Percentiles rank a stretch among this genome's conserved stretches.
Evolutionary conservation across 2,329 filamentous ascomycete species (phyloP).

Genomic region (Aspergillus neoniger): DNA sequence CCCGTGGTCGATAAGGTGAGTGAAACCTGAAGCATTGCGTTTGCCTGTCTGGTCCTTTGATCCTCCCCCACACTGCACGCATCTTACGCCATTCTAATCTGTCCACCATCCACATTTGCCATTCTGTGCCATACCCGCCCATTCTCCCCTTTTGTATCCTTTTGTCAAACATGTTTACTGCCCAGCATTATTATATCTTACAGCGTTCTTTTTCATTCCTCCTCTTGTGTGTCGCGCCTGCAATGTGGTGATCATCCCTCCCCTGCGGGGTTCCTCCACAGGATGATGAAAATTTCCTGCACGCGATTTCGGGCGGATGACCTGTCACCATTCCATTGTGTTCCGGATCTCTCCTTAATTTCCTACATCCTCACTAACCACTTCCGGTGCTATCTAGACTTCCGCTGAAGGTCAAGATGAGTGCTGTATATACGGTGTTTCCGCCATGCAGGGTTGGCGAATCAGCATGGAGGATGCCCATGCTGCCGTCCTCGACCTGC

Average conservation of each 20-base stretch:
- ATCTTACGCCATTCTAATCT: constrained; percentile 23
- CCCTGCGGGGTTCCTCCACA: constrained; percentile 20
- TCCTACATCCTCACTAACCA: constrained; percentile 14
- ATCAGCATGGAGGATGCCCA: constrained; percentile 99
- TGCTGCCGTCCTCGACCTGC: constrained; percentile 82
- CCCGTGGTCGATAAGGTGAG: constrained; percentile 98
- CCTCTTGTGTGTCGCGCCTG: constrained; percentile 2
- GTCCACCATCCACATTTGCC: constrained; percentile 12
- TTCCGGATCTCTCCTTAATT: not conserved
- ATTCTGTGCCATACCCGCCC: not conserved
- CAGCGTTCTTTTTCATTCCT: not conserved
- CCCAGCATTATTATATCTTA: not conserved
- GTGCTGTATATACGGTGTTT: constrained; percentile 87
- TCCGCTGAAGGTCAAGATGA: constrained; percentile 92
- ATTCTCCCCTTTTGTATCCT: not conserved
- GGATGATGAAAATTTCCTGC: constrained; percentile 20
- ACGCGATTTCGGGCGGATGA: constrained; percentile 10
- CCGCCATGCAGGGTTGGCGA: constrained; percentile 99
- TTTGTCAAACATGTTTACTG: not conserved
- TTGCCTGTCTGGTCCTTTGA: constrained; percentile 28
- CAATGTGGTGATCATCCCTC: constrained; percentile 12
- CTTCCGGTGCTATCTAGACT: constrained; percentile 55
- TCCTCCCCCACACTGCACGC: constrained; percentile 31
- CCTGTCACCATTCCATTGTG: constrained; percentile 9
- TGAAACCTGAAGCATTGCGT: constrained; percentile 19